phyloP scores from a whole-genome alignment of 192 early-diverging fungal genomes.

The Entrophospora sp. region DNA sequence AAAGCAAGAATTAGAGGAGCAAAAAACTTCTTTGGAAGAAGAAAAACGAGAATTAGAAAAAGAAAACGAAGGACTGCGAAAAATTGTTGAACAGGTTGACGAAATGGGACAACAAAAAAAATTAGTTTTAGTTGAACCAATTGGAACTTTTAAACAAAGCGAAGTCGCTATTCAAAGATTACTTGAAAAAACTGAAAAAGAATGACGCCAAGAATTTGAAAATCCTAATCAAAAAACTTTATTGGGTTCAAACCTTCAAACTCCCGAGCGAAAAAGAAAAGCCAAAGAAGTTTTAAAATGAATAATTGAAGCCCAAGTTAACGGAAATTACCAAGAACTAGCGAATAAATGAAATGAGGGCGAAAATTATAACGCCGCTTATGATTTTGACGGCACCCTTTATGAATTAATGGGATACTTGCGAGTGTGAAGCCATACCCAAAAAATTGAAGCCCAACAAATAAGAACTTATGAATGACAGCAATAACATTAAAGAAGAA shows the following conservation, averaged over 20 bases:
- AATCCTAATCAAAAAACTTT: too few species aligned
- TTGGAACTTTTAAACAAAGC: too few species aligned
- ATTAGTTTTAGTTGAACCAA: too few species aligned
- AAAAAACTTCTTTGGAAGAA: too few species aligned
- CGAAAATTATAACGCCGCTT: background rate
- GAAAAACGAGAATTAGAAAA: too few species aligned
- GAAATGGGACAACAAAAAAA: too few species aligned
- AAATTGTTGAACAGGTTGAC: too few species aligned
- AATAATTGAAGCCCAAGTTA: background rate
- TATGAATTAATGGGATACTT: background rate
- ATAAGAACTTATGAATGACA: background rate
- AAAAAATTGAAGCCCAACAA: background rate
- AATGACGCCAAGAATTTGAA: too few species aligned
- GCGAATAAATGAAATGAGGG: background rate
- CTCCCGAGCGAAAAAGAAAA: background rate
- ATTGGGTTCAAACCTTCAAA: background rate
- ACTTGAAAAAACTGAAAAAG: too few species aligned
- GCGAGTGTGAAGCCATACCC: background rate
- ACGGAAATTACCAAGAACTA: background rate
- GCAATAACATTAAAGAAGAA: background rate
- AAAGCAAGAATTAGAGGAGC: too few species aligned
- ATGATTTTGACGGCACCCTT: background rate
- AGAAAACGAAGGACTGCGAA: too few species aligned
- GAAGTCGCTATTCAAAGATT: too few species aligned
- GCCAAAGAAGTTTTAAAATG: background rate